A percentile compares a stretch with the other conserved stretches of the same genome.
Conservation (phyloP, 2,329 filamentous ascomycete genomes). For the Fusarium praegraminearum region DNA sequence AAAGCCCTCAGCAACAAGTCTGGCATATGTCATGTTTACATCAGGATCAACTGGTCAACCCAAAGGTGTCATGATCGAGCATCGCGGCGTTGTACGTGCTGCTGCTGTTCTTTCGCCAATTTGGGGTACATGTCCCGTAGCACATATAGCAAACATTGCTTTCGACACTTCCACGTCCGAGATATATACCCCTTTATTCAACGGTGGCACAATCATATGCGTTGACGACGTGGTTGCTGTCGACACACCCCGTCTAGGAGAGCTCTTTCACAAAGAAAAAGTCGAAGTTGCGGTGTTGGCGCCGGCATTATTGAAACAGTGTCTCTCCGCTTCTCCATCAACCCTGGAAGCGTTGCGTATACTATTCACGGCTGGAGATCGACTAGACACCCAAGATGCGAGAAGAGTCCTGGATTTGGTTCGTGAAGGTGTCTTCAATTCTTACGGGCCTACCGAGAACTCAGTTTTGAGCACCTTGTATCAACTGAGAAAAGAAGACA, state of each 20-base stretch:
- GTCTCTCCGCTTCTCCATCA: neutral
- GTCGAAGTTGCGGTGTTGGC: neutral
- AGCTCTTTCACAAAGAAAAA: neutral
- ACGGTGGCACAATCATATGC: neutral
- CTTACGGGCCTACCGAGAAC: conserved; percentile 4
- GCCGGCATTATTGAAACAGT: neutral
- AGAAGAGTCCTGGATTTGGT: neutral
- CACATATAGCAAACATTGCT: neutral
- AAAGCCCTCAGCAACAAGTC: conserved; percentile 8
- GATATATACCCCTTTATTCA: neutral
- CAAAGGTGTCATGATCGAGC: conserved; percentile 38
- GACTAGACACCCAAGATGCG: conserved; percentile 23
- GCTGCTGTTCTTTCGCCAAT: neutral
- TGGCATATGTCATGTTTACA: conserved; percentile 43
- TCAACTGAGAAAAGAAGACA: neutral
- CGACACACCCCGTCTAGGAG: neutral
- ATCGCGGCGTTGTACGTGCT: conserved; percentile 4
- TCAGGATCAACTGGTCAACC: conserved; percentile 45
- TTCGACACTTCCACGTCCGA: neutral
- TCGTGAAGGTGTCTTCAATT: neutral
- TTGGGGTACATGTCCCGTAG: neutral
- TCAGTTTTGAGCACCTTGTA: neutral
- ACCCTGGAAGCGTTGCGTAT: neutral
- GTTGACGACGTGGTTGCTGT: neutral
- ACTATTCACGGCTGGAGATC: conserved; percentile 40